A percentile compares a stretch with the other conserved stretches of the same genome.
Conservation (phyloP, 495 filamentous ascomycete species). For the Pseudomonodictys pantanalensis region DNA sequence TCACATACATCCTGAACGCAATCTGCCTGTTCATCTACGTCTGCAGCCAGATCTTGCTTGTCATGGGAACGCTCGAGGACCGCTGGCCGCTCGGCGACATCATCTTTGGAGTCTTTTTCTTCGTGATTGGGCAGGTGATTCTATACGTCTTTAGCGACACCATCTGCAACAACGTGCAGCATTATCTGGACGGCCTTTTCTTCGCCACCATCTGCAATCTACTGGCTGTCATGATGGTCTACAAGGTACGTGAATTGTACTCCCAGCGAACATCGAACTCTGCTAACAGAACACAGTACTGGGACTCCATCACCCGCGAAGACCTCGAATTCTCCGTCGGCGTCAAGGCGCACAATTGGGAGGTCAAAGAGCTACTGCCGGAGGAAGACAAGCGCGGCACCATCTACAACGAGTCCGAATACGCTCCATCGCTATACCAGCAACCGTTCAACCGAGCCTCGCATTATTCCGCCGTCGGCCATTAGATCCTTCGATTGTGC, state of each 20-base stretch:
- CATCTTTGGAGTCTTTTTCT: constrained; percentile 85
- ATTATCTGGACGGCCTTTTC: constrained; percentile 94
- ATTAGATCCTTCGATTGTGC: neutral
- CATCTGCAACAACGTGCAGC: constrained; percentile 81
- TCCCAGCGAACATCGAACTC: constrained; percentile 9
- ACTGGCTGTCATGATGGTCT: constrained; percentile 98
- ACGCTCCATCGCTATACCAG: constrained; percentile 58
- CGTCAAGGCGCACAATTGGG: constrained; percentile 93
- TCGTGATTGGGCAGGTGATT: constrained; percentile 88
- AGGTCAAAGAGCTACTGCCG: constrained; percentile 90
- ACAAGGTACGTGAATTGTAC: constrained; percentile 67
- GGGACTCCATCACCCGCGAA: constrained; percentile 98
- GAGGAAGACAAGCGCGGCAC: constrained; percentile 83
- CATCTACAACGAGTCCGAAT: constrained; percentile 71
- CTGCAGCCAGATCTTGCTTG: constrained; percentile 82
- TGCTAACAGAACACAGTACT: constrained; percentile 62
- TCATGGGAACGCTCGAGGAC: constrained; percentile 86
- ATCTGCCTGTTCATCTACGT: constrained; percentile 82
- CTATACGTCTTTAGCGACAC: constrained; percentile 84
- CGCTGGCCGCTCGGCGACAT: constrained; percentile 95
- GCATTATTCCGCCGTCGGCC: constrained; percentile 29
- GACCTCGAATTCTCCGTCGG: constrained; percentile 98
- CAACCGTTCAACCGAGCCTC: constrained; percentile 40
- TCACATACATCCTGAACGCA: constrained; percentile 88
- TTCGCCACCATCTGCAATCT: constrained; percentile 93